Base-by-base conservation (phyloP, 108 stramenopile species). In the Fragilaria crotonensis region DNA sequence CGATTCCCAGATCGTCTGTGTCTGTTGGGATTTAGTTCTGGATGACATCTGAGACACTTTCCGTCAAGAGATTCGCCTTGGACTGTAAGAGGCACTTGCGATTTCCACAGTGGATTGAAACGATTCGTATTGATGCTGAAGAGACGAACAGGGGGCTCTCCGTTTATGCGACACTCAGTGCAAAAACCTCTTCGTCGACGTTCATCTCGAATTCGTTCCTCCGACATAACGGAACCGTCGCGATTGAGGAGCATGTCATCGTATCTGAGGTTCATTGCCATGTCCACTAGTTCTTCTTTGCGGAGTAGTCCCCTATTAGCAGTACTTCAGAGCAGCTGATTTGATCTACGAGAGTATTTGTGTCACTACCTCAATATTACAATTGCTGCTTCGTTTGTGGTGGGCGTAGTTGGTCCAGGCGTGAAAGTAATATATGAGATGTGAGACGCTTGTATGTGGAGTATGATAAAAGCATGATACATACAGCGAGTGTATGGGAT, bases 181-280 rank as follows among this genome's bases (percentile, higher is more conserved):
- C 73, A 75, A 30, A 47, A 75, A 14, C 73, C 73, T 23, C 64
- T 22, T 21, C 47, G 27, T 2, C 33, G 11, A 25, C 73, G 56
- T 5, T 65, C 19, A 3, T 63, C 54, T 3, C 26, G 19, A 29
- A 68, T 75, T n/a, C 56, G 32, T 33, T 52, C 63, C 18, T 21
- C 25, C 11, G 30, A 50, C 33, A 75, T 30, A 17, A 75, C 59
- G 20, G 28, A 41, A 1, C 73, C 73, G 41, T 52, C 51, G 3
- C 26, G 51, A 3, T 1, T 1, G 3, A 52, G 3, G 23, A n/a
- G 18, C 67, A 68, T 63, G 14, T 63, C 67, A 29, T 59, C 32
- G 47, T 75, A 75, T 1, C 67, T 63, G 1, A 75, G 53, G 19
- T 63, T 57, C n/a, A n/a, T n/a, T n/a, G n/a, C n/a, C n/a, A n/a